These are phyloP conservation scores for Vishniacozyma victoriae DNA, from an alignment of 768 basidiomycete genomes.

Conservation along the genomic window DNA sequence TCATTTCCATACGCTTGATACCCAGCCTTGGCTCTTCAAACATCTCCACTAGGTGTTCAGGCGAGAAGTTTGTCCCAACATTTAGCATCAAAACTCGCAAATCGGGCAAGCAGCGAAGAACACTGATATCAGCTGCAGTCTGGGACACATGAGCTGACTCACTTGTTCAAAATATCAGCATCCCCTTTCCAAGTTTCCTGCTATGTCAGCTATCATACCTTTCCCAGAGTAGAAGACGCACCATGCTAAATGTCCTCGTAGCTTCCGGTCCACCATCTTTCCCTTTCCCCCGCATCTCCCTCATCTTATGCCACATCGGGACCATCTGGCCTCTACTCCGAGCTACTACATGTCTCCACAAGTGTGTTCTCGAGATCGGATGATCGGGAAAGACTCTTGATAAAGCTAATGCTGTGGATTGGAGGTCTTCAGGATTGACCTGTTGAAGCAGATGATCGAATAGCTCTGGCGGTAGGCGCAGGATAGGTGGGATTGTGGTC, in stretches of 20 bases:
- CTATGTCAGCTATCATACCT: slow-evolving; percentile 54
- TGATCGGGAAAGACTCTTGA: slow-evolving; percentile 59
- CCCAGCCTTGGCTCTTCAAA: slow-evolving; percentile 53
- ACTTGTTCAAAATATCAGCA: slow-evolving; percentile 66
- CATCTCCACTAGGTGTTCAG: slow-evolving; percentile 73
- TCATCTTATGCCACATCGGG: slow-evolving; percentile 57
- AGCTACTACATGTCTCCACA: slow-evolving; percentile 61
- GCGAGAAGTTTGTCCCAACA: slow-evolving; percentile 72
- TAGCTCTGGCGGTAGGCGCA: slow-evolving; percentile 61
- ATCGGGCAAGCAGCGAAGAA: slow-evolving; percentile 58
- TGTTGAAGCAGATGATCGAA: slow-evolving; percentile 58
- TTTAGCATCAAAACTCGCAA: slow-evolving; percentile 57
- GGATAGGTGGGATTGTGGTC: slow-evolving; percentile 7
- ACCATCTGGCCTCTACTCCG: slow-evolving; percentile 54
- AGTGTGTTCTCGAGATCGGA: slow-evolving; percentile 55
- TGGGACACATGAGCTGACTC: slow-evolving; percentile 3
- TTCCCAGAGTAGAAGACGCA: slow-evolving; percentile 8
- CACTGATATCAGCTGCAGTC: slow-evolving; percentile 11
- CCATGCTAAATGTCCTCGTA: slow-evolving; percentile 19
- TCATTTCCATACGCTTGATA: slow-evolving; percentile 57
- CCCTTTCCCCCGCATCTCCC: slow-evolving; percentile 23
- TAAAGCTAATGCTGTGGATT: slow-evolving; percentile 58
- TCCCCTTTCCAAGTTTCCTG: slow-evolving; percentile 66
- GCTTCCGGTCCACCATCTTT: slow-evolving; percentile 2
- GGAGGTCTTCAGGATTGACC: slow-evolving; percentile 52